Percentiles rank a stretch among this genome's conserved stretches.
Conservation (phyloP, 345 rosid genomes). For the Camelina hispida region DNA sequence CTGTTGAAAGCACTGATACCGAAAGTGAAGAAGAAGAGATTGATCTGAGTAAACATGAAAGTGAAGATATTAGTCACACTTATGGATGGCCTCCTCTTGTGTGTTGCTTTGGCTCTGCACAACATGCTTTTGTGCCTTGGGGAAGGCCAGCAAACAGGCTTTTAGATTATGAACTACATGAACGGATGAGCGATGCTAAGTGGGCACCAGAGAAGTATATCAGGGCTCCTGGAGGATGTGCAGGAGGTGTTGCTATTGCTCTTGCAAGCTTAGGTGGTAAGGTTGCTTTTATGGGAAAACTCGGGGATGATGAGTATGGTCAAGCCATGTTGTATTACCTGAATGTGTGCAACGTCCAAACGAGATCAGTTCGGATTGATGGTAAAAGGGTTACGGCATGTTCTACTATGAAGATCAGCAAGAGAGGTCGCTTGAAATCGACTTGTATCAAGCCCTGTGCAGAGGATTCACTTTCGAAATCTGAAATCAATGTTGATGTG, state of each 20-base stretch:
- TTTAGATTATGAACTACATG: constrained; percentile 69
- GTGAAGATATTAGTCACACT: constrained; percentile 71
- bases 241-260: constrained; percentile 81
- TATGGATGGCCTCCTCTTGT: constrained; percentile 97
- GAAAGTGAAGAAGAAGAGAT: constrained; percentile 65
- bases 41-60: constrained; percentile 59
- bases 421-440: constrained; percentile 73
- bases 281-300: constrained; percentile 93
- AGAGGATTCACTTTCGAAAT: constrained; percentile 79
- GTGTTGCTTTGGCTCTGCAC: constrained; percentile 94
- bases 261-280: constrained; percentile 86
- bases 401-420: constrained; percentile 78
- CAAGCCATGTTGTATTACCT: constrained; percentile 74
- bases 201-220: constrained; percentile 79
- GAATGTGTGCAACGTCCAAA: constrained; percentile 76
- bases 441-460: constrained; percentile 75
- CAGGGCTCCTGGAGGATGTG: constrained; percentile 86
- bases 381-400: constrained; percentile 62
- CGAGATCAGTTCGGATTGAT: constrained; percentile 72
- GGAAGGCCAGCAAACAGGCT: constrained; percentile 89
- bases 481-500: constrained; percentile 83
- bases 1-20: constrained; percentile 47
- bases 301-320: constrained; percentile 85
- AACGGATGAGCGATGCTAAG: constrained; percentile 64
- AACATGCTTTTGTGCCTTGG: constrained; percentile 83